Evolutionary conservation across 345 rosid genomes (phyloP).

Genomic region (Linum lewisii): DNA sequence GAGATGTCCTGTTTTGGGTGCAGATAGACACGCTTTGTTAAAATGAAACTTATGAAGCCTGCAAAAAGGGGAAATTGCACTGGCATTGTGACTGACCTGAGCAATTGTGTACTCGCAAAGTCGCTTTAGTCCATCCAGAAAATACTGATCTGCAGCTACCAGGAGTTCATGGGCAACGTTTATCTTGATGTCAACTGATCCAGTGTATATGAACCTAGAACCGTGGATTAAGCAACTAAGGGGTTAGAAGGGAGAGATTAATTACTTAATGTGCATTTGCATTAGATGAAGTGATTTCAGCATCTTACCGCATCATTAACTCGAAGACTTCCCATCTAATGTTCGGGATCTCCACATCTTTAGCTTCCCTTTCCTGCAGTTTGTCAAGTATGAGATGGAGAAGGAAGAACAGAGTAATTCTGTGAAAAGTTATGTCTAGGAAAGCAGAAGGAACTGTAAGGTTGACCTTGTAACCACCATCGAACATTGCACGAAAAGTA

Average conservation of each 20-base stretch:
- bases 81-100: slow-evolving; percentile 46
- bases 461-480: slow-evolving; percentile 64
- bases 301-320: slow-evolving; percentile 56
- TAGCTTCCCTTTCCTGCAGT: slow-evolving; percentile 62
- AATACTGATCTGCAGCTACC: slow-evolving; percentile 79
- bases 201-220: slow-evolving; percentile 64
- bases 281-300: background rate
- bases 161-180: slow-evolving; percentile 64
- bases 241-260: slow-evolving; percentile 2
- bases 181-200: slow-evolving; percentile 33
- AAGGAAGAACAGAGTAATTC: too few species aligned
- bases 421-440: too few species aligned
- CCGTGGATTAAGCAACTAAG: slow-evolving; percentile 3
- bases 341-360: slow-evolving; percentile 69
- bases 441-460: background rate
- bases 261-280: background rate
- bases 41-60: too few species aligned
- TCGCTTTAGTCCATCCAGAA: slow-evolving; percentile 60
- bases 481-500: slow-evolving; percentile 76
- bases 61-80: too few species aligned
- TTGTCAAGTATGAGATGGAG: too few species aligned
- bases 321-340: slow-evolving; percentile 69
- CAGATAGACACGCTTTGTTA: too few species aligned
- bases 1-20: slow-evolving; percentile 38
- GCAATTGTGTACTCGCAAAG: slow-evolving; percentile 60